Evolutionary conservation across 2,329 filamentous ascomycete species (phyloP).

Genomic region (Beauveria medogensis): DNA sequence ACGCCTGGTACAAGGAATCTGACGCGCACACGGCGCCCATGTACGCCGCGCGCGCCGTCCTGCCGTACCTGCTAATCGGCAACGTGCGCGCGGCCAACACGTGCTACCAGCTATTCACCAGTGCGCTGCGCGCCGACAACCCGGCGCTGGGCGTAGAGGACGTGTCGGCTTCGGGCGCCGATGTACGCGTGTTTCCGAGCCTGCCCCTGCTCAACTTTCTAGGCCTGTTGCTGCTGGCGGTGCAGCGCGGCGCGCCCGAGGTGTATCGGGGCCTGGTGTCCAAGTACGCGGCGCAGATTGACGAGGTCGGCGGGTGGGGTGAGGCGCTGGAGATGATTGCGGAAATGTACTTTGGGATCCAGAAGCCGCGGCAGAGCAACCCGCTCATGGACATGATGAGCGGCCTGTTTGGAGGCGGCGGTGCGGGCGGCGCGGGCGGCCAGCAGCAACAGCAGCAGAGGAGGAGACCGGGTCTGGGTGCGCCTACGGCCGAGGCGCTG

Average conservation of each 20-base stretch:
- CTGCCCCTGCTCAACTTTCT: constrained; percentile 95
- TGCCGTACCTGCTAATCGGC: constrained; percentile 84
- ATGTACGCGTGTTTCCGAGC: constrained; percentile 77
- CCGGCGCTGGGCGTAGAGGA: constrained; percentile 64
- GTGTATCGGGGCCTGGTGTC: constrained; percentile 73
- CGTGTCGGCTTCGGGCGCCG: constrained; percentile 57
- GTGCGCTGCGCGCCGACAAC: constrained; percentile 31
- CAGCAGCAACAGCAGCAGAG: constrained; percentile 21
- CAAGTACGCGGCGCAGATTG: constrained; percentile 73
- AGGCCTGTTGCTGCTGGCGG: constrained; percentile 70
- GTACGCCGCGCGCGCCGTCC: constrained; percentile 77
- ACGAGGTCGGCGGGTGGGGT: constrained; percentile 63
- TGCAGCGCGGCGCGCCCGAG: constrained; percentile 71
- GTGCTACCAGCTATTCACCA: constrained; percentile 59
- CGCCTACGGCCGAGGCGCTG: constrained; percentile 45
- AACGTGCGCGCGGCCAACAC: constrained; percentile 86
- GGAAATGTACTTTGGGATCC: constrained; percentile 95
- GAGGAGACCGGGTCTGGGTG: constrained; percentile 35
- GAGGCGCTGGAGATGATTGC: constrained; percentile 79
- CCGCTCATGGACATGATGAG: constrained; percentile 98
- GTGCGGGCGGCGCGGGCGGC: constrained; percentile 40
- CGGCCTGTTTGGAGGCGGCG: constrained; percentile 77
- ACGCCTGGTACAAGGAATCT: constrained; percentile 86
- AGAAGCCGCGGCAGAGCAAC: constrained; percentile 81
- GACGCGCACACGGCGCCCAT: constrained; percentile 79